Base-by-base conservation (phyloP, 2,329 filamentous ascomycete species). In the Purpureocillium lavendulum region DNA sequence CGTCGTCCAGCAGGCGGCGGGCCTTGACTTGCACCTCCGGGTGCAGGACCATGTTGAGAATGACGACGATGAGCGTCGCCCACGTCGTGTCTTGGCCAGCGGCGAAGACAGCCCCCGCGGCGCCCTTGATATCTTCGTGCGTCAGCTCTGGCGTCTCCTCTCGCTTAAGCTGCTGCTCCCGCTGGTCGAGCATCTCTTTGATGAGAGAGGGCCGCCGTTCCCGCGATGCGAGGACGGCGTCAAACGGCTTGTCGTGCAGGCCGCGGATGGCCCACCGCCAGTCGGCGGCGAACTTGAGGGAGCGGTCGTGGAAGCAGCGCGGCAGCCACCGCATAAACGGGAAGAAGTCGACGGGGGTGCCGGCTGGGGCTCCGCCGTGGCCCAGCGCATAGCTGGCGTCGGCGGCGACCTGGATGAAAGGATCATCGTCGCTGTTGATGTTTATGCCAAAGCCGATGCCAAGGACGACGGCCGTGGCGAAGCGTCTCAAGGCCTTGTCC, bases 1-100 rank as follows among this genome's bases (percentile, higher is more conserved):
- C 64, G 3, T 52, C 47, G 41, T 77, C 71, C 11, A 77, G 50
- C 35, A 67, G 59, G 7, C 52, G 54, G 44, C 65, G 65, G 0
- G 66, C 69, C 45, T 72, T 74, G 13, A 47, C 46, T 40, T 73
- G 70, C 1, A 72, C 55, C 4, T 59, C 56, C 1, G 65, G 69
- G 44, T 65, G 54, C 11, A 62, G 52, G 14, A 64, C 50, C 50
- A 67, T 60, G 43, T 63, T 64, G 16, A 71, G 62, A 17, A 75
- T 65, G 14, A 73, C 64, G 5, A 64, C 56, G 6, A 66, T 49
- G 31, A 66, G 44, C 1, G 62, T 65, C 34, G 58, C 57, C 62
- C 58, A 66, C 4, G 66, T 71, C 24, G 66, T 68, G 45, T 71
- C 62, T 30, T 61, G 59, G 10, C 69, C 69, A 12, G 69, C 69